Evolutionary conservation across 2,329 filamentous ascomycete species (phyloP), one percentile per base, ranked within the genome.

Genomic region (Cercospora citrullina): DNA sequence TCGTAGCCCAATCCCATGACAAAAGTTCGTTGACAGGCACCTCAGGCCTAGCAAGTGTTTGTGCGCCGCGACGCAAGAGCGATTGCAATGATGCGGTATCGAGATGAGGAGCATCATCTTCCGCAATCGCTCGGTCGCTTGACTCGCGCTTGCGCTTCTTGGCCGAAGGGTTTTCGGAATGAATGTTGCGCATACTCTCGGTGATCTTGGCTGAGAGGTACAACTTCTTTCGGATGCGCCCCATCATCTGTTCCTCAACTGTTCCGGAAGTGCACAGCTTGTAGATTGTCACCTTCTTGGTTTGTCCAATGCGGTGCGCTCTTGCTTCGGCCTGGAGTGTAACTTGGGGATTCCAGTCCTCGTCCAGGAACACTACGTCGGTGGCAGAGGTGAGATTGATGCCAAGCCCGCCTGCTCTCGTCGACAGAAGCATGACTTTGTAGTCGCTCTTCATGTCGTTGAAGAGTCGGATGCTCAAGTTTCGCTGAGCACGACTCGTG

Each of bases 161-260:
- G n/a, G 62, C 60, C 4, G 76, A 75, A 3, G 73, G 74, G 0
- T 64, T 71, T 1, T 75, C 75, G 1, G 79, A 78, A 71, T 87
- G 84, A 6, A 86, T 81, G 70, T 84, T 85, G 51, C 83, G 80
- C 84, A 88, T 87, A 1, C 83, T 83, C 68, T 88, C 86, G 0
- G 85, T 88, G 18, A 89, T 85, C 72, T 87, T 89, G 0, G 85
- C 81, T 0, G 86, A 87, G 0, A 89, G 79, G 68, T 89, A 89
- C 0, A 88, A 78, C 76, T 89, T 89, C 80, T 89, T 89, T 6
- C 82, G 80, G n/a, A 87, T 84, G 1, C 85, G 79, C 0, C 84
- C 81, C 75, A 85, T 81, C 84, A 87, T 87, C 66, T 87, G 86
- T 68, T 86, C 84, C 68, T 87, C 86, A 0, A 87, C 84, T 0